Evolutionary conservation across 768 basidiomycete species (phyloP).

Genomic region (Rubroboletus satanas): DNA sequence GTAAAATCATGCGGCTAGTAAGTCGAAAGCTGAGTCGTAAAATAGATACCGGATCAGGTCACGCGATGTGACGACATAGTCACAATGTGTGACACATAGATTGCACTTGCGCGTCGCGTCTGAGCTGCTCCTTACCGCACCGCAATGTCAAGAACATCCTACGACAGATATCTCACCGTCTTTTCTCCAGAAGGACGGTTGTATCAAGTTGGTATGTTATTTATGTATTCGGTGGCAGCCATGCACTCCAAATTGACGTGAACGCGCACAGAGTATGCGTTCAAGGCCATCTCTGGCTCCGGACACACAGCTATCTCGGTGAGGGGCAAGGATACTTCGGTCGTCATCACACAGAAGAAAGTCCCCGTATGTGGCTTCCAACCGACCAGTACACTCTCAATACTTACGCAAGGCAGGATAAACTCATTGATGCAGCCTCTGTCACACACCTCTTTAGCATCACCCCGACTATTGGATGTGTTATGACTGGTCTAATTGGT

Average conservation of each 20-base stretch:
- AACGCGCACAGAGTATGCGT: slow-evolving; percentile 80
- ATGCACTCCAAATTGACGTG: slow-evolving; percentile 2
- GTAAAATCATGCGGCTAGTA: not conserved
- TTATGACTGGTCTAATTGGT: slow-evolving; percentile 98
- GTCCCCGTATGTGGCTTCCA: slow-evolving; percentile 68
- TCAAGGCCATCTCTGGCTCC: slow-evolving; percentile 98
- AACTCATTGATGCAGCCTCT: slow-evolving; percentile 90
- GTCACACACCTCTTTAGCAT: slow-evolving; percentile 96
- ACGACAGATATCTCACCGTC: slow-evolving; percentile 94
- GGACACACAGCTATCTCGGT: slow-evolving; percentile 93
- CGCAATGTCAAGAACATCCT: slow-evolving; percentile 92
- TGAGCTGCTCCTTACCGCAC: slow-evolving; percentile 27
- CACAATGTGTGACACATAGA: slow-evolving; percentile 35
- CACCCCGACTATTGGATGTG: slow-evolving; percentile 94
- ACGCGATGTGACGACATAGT: slow-evolving; percentile 16
- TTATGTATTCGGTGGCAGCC: not conserved
- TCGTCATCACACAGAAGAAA: slow-evolving; percentile 98
- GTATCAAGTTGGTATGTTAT: slow-evolving; percentile 91
- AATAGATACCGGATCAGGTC: not conserved
- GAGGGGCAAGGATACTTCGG: slow-evolving; percentile 89
- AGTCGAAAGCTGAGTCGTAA: too few relatives aligned
- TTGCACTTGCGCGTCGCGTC: slow-evolving; percentile 60
- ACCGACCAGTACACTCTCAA: not conserved
- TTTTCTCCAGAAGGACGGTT: slow-evolving; percentile 96
- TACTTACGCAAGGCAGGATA: slow-evolving; percentile 60